Conservation (phyloP, 352 stramenopile genomes). For the Ophiocytium majus region DNA sequence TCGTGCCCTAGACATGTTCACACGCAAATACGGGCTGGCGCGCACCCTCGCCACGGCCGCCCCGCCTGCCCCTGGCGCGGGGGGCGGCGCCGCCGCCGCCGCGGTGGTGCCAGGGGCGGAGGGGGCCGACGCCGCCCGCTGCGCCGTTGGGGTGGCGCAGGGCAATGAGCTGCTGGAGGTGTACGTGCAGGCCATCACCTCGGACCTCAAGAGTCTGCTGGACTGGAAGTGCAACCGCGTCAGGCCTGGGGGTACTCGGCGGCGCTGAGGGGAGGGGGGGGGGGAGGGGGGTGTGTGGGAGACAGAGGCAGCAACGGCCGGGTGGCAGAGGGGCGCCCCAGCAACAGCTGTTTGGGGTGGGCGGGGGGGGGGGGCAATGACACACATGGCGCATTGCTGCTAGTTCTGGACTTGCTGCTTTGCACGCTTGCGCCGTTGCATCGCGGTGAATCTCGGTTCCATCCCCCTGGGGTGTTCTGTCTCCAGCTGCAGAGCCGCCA, state of each 20-base stretch:
- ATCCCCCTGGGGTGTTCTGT: too few species aligned
- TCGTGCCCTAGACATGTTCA: conserved; percentile 78
- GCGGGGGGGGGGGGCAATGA: too few species aligned
- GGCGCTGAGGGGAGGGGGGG: too few species aligned
- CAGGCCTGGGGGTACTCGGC: not conserved
- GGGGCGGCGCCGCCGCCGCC: not conserved
- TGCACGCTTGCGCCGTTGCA: too few species aligned
- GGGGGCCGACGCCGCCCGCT: not conserved
- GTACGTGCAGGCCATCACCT: conserved; percentile 53
- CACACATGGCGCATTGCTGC: too few species aligned
- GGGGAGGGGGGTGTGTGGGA: too few species aligned
- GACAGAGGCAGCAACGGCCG: too few species aligned
- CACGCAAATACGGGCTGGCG: conserved; percentile 79
- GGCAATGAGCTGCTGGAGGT: conserved; percentile 55
- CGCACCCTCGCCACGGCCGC: conserved; percentile 41
- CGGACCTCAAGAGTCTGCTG: conserved; percentile 54
- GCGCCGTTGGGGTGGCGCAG: conserved; percentile 52
- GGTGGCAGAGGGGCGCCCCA: too few species aligned
- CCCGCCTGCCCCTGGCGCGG: conserved; percentile 20
- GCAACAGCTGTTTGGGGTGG: too few species aligned
- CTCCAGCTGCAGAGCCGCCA: too few species aligned
- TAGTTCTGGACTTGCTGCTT: too few species aligned
- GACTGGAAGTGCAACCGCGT: conserved; percentile 58
- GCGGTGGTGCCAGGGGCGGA: not conserved
- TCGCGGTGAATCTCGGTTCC: too few species aligned